Evolutionary conservation across 2,329 filamentous ascomycete species (phyloP).

Genomic region (Colletotrichum limetticola): DNA sequence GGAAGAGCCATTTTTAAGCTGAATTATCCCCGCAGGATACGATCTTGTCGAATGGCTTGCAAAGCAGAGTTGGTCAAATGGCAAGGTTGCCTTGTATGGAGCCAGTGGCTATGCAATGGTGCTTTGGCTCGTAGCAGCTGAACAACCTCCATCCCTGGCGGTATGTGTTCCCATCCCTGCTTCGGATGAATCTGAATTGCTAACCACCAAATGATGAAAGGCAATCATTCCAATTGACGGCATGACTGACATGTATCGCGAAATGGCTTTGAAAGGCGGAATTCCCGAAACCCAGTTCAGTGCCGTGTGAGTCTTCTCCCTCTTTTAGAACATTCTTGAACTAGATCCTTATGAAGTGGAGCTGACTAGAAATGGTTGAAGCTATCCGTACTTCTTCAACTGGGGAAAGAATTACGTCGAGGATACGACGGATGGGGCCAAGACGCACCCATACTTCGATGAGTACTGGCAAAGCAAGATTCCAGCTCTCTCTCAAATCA

Average conservation of each 20-base stretch:
- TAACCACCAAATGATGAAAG: neutral
- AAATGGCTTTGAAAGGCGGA: neutral
- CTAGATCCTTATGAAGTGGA: neutral
- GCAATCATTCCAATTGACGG: neutral
- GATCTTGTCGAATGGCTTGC: neutral
- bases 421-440: neutral
- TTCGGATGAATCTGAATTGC: neutral
- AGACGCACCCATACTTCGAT: slow-evolving; percentile 1
- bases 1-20: neutral
- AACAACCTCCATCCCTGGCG: neutral
- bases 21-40: neutral
- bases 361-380: neutral
- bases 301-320: neutral
- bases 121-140: neutral
- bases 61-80: neutral
- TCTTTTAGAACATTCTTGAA: neutral
- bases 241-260: slow-evolving; percentile 1
- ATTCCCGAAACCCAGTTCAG: neutral
- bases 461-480: slow-evolving; percentile 1
- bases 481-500: neutral
- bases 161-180: neutral
- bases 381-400: neutral
- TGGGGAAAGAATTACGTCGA: neutral
- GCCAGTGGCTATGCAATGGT: neutral
- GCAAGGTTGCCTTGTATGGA: neutral